Evolutionary conservation across 2,329 filamentous ascomycete species (phyloP).

Genomic region (Fusarium foetens): DNA sequence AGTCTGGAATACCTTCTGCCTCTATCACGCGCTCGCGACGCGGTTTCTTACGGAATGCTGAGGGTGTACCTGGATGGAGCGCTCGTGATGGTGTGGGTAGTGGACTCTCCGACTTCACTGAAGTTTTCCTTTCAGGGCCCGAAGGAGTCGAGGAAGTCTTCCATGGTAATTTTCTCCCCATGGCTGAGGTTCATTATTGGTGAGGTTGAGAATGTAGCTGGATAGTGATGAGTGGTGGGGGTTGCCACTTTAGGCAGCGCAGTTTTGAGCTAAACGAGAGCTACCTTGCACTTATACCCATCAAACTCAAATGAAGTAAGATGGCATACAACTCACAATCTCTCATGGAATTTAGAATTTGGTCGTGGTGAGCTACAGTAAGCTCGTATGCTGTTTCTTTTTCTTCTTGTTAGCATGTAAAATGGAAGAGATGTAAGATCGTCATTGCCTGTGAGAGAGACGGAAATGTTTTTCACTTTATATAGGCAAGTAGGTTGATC

Average conservation of each 20-base stretch:
- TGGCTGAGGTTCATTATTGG: conserved; percentile 41
- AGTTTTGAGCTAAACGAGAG: conserved; percentile 4
- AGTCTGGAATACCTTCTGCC: conserved; percentile 38
- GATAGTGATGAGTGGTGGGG: conserved; percentile 16
- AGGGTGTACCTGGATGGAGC: conserved; percentile 9
- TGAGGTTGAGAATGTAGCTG: background rate
- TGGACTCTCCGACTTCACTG: conserved; percentile 19
- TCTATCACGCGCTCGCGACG: conserved; percentile 35
- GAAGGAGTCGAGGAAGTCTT: conserved; percentile 47
- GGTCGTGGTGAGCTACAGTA: background rate
- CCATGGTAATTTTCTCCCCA: conserved; percentile 66
- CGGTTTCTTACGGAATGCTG: conserved; percentile 25
- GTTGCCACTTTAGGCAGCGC: conserved; percentile 11
- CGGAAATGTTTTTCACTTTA: background rate
- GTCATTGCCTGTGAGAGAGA: background rate
- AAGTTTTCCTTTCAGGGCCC: conserved; percentile 7
- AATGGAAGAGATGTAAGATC: background rate
- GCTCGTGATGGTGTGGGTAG: background rate
- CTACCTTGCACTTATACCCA: background rate
- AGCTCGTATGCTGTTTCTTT: background rate
- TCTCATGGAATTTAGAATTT: too few relatives aligned
- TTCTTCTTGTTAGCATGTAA: background rate
- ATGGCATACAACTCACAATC: background rate
- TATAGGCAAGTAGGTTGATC: background rate
- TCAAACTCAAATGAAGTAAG: background rate